Conservation (phyloP, 805 yeast genomes). For the Huiozyma naganishii region DNA sequence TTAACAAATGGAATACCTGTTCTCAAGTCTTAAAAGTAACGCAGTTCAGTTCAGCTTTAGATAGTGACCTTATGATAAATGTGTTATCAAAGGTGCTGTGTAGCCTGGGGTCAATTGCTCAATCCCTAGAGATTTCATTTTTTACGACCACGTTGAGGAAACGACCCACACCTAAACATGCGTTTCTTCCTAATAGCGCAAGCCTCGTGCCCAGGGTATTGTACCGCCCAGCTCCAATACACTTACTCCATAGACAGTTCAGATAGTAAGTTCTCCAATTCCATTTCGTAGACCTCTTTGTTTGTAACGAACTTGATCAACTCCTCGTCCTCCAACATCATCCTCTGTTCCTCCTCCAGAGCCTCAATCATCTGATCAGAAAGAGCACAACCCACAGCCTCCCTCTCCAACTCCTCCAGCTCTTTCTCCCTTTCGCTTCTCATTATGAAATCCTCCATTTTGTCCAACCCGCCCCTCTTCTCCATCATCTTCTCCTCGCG, state of each 20-base stretch:
- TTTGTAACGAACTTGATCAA: constrained; percentile 13
- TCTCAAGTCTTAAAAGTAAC: too few species aligned
- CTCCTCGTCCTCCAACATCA: constrained; percentile 21
- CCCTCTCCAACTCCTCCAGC: constrained; percentile 6
- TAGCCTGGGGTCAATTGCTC: too few species aligned
- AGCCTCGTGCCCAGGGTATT: too few species aligned
- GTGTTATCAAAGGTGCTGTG: too few species aligned
- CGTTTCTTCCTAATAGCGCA: too few species aligned
- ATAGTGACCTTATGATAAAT: too few species aligned
- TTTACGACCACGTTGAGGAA: too few species aligned
- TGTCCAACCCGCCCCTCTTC: constrained; percentile 18
- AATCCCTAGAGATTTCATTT: too few species aligned
- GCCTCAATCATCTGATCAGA: constrained; percentile 12
- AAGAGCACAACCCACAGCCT: constrained; percentile 14
- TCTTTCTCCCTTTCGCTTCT: constrained; percentile 13
- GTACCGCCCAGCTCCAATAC: too few species aligned
- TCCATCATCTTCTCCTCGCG: not conserved
- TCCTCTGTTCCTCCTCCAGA: constrained; percentile 11
- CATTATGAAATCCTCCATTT: constrained; percentile 24
- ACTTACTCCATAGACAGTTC: constrained; percentile 4
- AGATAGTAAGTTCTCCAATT: constrained; percentile 12
- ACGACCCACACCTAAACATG: too few species aligned
- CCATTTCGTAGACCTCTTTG: constrained; percentile 10
- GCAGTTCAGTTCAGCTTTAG: too few species aligned
- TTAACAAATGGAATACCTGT: too few species aligned